phyloP scores from a whole-genome alignment of 257 asterid genomes.

The Galeopsis tetrahit region DNA sequence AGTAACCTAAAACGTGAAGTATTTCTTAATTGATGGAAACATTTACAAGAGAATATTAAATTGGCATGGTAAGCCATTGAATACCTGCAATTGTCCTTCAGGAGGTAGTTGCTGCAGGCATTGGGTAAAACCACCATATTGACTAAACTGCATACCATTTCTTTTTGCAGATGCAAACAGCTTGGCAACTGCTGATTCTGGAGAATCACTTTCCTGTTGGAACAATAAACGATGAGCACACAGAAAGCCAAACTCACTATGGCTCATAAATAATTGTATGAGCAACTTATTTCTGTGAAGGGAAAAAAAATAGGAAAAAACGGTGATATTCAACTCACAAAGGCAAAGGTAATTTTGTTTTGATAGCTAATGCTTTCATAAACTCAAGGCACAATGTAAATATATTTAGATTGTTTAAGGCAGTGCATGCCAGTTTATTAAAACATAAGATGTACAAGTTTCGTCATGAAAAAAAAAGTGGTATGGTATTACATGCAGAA shows the following conservation, averaged over 20 bases:
- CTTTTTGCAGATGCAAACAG: slow-evolving; percentile 80
- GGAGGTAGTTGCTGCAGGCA: slow-evolving; percentile 90
- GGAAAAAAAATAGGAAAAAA: background rate
- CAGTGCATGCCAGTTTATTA: background rate
- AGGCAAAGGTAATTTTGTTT: slow-evolving; percentile 8
- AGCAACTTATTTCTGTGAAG: slow-evolving; percentile 17
- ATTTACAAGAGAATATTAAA: slow-evolving; percentile 7
- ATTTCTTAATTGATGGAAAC: slow-evolving; percentile 26
- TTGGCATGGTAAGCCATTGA: slow-evolving; percentile 22
- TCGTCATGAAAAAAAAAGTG: background rate
- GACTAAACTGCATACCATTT: slow-evolving; percentile 52
- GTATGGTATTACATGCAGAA: background rate
- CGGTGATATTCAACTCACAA: slow-evolving; percentile 36
- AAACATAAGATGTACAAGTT: background rate
- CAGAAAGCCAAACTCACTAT: slow-evolving; percentile 20
- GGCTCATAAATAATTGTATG: background rate
- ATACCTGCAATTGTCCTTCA: slow-evolving; percentile 89
- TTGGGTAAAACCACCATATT: slow-evolving; percentile 58
- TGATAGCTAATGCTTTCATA: slow-evolving; percentile 8
- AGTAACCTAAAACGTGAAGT: slow-evolving; percentile 58
- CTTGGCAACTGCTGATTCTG: slow-evolving; percentile 86
- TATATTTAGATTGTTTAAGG: slow-evolving; percentile 8
- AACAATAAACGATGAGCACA: slow-evolving; percentile 20
- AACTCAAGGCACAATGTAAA: slow-evolving; percentile 6
- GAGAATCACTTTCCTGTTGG: slow-evolving; percentile 78